phyloP scores from a whole-genome alignment of 371 early-diverging fungal species.

The Rhizomucor miehei region DNA sequence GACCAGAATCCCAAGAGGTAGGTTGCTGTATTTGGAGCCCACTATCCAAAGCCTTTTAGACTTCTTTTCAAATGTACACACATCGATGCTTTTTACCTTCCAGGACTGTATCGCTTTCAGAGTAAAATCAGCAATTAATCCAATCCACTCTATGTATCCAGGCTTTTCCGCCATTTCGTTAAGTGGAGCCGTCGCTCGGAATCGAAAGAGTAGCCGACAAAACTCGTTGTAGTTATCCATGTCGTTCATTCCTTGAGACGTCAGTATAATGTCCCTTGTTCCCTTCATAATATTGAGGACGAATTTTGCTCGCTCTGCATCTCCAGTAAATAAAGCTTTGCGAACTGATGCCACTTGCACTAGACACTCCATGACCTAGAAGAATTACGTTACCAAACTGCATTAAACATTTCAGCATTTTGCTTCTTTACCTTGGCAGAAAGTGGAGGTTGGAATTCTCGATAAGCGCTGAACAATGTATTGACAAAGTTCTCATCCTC shows the following conservation, averaged over 20 bases:
- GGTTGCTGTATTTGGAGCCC: slow-evolving; percentile 73
- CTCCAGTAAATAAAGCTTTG: slow-evolving; percentile 75
- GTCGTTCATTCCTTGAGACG: slow-evolving; percentile 65
- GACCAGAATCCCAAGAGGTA: slow-evolving; percentile 88
- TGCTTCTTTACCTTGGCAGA: slow-evolving; percentile 29
- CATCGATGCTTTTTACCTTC: slow-evolving; percentile 49
- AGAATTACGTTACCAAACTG: not conserved
- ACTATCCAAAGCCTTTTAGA: slow-evolving; percentile 32
- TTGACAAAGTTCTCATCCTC: slow-evolving; percentile 66
- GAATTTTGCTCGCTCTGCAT: slow-evolving; percentile 66
- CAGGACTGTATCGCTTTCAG: slow-evolving; percentile 71
- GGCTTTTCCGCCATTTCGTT: slow-evolving; percentile 72
- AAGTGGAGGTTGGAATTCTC: slow-evolving; percentile 50
- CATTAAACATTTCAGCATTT: not conserved
- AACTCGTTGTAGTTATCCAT: slow-evolving; percentile 83
- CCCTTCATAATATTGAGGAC: slow-evolving; percentile 71
- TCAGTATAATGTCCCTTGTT: slow-evolving; percentile 63
- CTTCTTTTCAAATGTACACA: not conserved
- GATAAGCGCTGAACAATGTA: slow-evolving; percentile 74
- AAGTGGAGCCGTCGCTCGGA: slow-evolving; percentile 78
- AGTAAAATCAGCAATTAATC: slow-evolving; percentile 70
- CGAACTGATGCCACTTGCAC: slow-evolving; percentile 79
- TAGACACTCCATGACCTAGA: slow-evolving; percentile 78
- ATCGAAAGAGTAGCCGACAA: slow-evolving; percentile 78
- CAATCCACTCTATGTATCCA: slow-evolving; percentile 73